Evolutionary conservation across 192 early-diverging fungal species (phyloP).

Genomic region (Backusella luteola): DNA sequence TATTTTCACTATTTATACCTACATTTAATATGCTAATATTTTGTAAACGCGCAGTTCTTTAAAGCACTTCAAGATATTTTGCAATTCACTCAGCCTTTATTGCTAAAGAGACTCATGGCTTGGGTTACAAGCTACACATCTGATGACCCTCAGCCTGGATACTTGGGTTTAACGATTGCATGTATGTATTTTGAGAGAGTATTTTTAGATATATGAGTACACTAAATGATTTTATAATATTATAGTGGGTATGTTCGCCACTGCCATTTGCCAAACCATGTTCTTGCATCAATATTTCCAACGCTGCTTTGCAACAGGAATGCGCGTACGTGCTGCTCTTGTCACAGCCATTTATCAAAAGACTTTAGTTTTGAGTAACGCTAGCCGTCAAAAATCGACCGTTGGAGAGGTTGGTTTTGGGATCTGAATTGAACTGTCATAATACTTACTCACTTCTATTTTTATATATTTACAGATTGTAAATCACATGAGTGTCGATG

Average conservation of each 20-base stretch:
- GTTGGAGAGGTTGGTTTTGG: conserved; percentile 64
- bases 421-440: not conserved
- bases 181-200: not conserved
- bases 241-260: conserved; percentile 64
- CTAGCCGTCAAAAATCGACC: conserved; percentile 79
- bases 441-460: not conserved
- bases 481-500: conserved; percentile 68
- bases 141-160: conserved; percentile 54
- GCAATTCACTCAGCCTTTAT: conserved; percentile 75
- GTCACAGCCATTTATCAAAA: conserved; percentile 87
- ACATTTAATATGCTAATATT: not conserved
- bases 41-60: conserved; percentile 47
- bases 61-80: conserved; percentile 77
- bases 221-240: not conserved
- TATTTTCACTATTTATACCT: not conserved
- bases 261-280: conserved; percentile 73
- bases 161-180: conserved; percentile 81
- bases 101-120: conserved; percentile 68
- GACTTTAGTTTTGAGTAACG: conserved; percentile 75
- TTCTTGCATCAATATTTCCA: conserved; percentile 92
- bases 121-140: conserved; percentile 64
- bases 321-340: conserved; percentile 72
- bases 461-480: conserved; percentile 36
- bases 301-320: conserved; percentile 73
- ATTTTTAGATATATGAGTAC: not conserved